Conservation (phyloP, 1,284 basidiomycete species). For the Puccinia hordei region DNA sequence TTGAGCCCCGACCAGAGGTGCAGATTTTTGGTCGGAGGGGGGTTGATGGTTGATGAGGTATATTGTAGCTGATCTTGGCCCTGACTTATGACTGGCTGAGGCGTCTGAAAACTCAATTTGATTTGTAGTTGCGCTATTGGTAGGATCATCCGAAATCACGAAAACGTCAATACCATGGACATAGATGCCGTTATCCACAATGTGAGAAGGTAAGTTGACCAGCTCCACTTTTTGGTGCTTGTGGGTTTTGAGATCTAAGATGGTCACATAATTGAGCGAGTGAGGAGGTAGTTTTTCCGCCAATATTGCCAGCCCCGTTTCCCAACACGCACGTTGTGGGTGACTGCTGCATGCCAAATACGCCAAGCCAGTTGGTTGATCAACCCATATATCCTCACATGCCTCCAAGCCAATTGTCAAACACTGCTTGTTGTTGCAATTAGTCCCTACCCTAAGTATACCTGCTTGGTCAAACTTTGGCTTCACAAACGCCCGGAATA, state of each 20-base stretch:
- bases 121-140: background rate
- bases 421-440: slow-evolving; percentile 45
- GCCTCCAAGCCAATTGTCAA: slow-evolving; percentile 34
- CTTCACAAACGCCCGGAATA: slow-evolving; percentile 38
- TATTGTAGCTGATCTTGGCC: slow-evolving; percentile 28
- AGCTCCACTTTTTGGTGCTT: slow-evolving; percentile 26
- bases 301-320: slow-evolving; percentile 8
- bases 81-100: background rate
- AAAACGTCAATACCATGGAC: slow-evolving; percentile 42
- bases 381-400: slow-evolving; percentile 45
- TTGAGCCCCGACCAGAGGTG: slow-evolving; percentile 24
- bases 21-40: slow-evolving; percentile 6
- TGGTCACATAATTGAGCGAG: slow-evolving; percentile 25
- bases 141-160: slow-evolving; percentile 3
- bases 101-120: slow-evolving; percentile 29
- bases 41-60: slow-evolving; percentile 45
- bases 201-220: slow-evolving; percentile 31
- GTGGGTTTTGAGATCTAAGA: slow-evolving; percentile 41
- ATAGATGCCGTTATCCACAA: slow-evolving; percentile 21
- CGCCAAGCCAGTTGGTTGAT: slow-evolving; percentile 23
- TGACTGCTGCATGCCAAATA: slow-evolving; percentile 43
- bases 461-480: slow-evolving; percentile 36
- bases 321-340: slow-evolving; percentile 23
- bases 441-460: slow-evolving; percentile 17
- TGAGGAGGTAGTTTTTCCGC: slow-evolving; percentile 23